Evolutionary conservation across 1,284 basidiomycete genomes (phyloP), one percentile per base, ranked within the genome.

Genomic region (Cystobasidium slooffiae): DNA sequence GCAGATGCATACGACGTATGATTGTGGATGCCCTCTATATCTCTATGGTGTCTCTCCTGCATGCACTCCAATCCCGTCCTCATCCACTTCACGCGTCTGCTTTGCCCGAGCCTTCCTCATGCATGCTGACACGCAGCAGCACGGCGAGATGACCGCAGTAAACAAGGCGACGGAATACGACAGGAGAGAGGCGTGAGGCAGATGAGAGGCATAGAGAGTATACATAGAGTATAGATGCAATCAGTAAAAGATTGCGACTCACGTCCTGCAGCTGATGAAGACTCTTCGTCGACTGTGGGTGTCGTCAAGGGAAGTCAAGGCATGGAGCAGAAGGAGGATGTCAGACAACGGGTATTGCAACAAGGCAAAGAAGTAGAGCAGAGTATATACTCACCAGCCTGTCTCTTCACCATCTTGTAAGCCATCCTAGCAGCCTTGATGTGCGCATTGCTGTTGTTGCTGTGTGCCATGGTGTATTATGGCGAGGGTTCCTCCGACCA

Each of bases 321-420:
- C 44, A 49, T 10, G 6, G 6, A 46, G n/a, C 24, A 63, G 24
- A 22, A 22, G 20, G 7, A 37, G 61, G n/a, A 63, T 20, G 44
- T 4, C 10, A 12, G 20, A 24, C n/a, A n/a, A n/a, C n/a, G 20
- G 0, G 20, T 16, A 16, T 31, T 31, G 20, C 49, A 6, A 6
- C 16, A 16, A 20, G 49, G 61, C 5, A 44, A 51, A 6, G 9
- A 43, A 63, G 59, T 18, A 8, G 59, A 10, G n/a, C n/a, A n/a
- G 59, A 62, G 37, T 43, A 9, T 24, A 16, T 16, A 51, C 49
- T 51, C 49, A 63, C 61, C 61, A 49, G 43, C 61, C 61, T 63
- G 61, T 63, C 61, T 7, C 61, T 63, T 63, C 10, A 63, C 61
- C 20, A 63, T 18, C 61, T 24, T 63, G 61, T 49, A 51, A 5